phyloP scores from a whole-genome alignment of 2,329 filamentous ascomycete species.

The Cladorrhinum sp. region DNA sequence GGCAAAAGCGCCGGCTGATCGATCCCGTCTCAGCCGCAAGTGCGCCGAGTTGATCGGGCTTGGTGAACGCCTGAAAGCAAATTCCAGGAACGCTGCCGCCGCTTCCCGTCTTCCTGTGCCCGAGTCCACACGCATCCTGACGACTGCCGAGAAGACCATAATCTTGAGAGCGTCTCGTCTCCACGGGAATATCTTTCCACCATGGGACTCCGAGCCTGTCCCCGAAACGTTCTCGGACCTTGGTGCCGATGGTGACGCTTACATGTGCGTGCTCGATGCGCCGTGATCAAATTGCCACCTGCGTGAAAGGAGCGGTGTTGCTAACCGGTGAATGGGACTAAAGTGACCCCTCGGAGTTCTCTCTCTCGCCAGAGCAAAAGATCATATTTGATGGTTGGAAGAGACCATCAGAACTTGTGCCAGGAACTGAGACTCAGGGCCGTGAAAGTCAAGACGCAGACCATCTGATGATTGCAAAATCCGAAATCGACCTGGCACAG shows the following conservation, averaged over 20 bases:
- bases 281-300: conserved; percentile 1
- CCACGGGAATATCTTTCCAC: conserved; percentile 79
- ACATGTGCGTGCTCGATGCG: conserved; percentile 53
- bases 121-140: conserved; percentile 52
- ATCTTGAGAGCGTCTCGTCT: conserved; percentile 74
- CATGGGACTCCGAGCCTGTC: conserved; percentile 68
- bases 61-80: conserved; percentile 72
- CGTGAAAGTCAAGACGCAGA: conserved; percentile 9
- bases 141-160: conserved; percentile 72
- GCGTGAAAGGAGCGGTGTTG: conserved; percentile 5
- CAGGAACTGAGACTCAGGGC: too few species aligned
- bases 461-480: conserved; percentile 37
- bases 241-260: conserved; percentile 48
- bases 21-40: conserved; percentile 62
- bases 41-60: conserved; percentile 66
- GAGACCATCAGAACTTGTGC: conserved; percentile 67
- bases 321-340: conserved; percentile 23
- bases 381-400: conserved; percentile 82
- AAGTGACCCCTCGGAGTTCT: conserved; percentile 67
- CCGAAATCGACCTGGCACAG: conserved; percentile 80
- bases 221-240: conserved; percentile 58
- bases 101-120: conserved; percentile 21
- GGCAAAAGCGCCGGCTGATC: conserved; percentile 60
- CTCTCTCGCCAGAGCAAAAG: conserved; percentile 70
- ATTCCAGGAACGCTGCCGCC: conserved; percentile 16